Evolutionary conservation across 495 filamentous ascomycete genomes (phyloP), one percentile per base, ranked within the genome.

Genomic region (Cenococcum geophilum): DNA sequence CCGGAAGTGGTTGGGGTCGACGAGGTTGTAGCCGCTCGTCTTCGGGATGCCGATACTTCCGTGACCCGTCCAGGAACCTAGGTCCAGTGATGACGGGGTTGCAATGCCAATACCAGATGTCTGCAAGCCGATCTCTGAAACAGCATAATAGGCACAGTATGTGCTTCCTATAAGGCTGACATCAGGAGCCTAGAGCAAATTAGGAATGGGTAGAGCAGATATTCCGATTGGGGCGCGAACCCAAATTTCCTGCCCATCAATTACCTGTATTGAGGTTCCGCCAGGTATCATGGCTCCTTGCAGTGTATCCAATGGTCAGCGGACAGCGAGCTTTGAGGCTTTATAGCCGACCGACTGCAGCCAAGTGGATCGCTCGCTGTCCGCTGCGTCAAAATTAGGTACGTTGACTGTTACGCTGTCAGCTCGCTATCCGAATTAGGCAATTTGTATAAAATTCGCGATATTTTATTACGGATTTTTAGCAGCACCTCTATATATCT

Each of bases 81-180:
- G 66, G n/a, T 85, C 80, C 71, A 89, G 71, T 47, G 73, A 82
- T 1, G 73, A 69, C 14, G 81, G 85, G n/a, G 80, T 84, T 55
- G 86, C 88, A 21, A 89, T 76, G 23, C 85, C 86, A 57, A 89
- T 87, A 61, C 80, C 75, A 0, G 79, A 83, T 70, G 74, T 76
- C 54, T 84, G 81, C 1, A 77, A 80, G 20, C 87, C 86, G 50
- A 86, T 83, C 21, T 76, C 75, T 40, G 78, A 81, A 49, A 89
- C 79, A 0, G 81, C 74, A 72, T 90, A 91, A 78, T 87, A 89
- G 61, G 87, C 76, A 67, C 86, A 83, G 74, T 89, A 90, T 0
- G 71, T 75, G 18, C 71, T 72, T 37, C 76, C 77, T 1, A 85
- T 70, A 22, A 79, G 68, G 60, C 76, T 70, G 32, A 88, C 80